A percentile compares a stretch with the other conserved stretches of the same genome.
phyloP scores from a whole-genome alignment of 2,329 filamentous ascomycete species.

The Aplosporella prunicola region DNA sequence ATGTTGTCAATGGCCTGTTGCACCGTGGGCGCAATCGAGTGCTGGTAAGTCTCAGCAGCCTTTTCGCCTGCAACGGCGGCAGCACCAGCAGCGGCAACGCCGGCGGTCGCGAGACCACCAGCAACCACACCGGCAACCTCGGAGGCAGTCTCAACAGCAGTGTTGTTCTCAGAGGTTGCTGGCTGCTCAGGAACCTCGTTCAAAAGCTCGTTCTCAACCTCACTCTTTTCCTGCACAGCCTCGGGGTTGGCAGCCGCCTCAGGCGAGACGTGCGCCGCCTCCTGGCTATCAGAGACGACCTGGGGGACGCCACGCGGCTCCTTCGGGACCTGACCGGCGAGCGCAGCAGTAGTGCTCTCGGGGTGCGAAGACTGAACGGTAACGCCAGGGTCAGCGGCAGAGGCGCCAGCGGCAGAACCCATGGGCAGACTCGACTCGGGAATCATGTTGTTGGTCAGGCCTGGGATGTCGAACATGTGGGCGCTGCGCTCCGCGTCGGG shows the following conservation, averaged over 20 bases:
- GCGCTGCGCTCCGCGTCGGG: constrained; percentile 34
- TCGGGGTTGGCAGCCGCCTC: constrained; percentile 58
- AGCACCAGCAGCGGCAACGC: constrained; percentile 31
- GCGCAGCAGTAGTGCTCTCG: constrained; percentile 36
- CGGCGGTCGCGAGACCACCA: constrained; percentile 31
- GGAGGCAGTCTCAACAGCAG: constrained; percentile 41
- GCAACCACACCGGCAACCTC: constrained; percentile 36
- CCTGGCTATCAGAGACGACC: constrained; percentile 62
- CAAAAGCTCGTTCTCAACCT: constrained; percentile 61
- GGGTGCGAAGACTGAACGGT: constrained; percentile 35
- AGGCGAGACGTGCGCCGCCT: constrained; percentile 53
- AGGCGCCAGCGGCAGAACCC: constrained; percentile 27
- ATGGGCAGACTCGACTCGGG: constrained; percentile 77
- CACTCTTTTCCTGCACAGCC: constrained; percentile 62
- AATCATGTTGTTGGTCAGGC: constrained; percentile 54
- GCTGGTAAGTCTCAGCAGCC: constrained; percentile 17
- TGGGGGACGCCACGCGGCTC: constrained; percentile 42
- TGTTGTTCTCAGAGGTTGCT: constrained; percentile 36
- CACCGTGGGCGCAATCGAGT: constrained; percentile 36
- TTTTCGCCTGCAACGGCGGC: constrained; percentile 30
- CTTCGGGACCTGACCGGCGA: constrained; percentile 37
- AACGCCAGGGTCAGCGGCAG: constrained; percentile 28
- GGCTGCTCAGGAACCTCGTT: constrained; percentile 53
- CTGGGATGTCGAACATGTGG: constrained; percentile 38
- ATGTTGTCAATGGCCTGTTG: constrained; percentile 40